Conservation (phyloP, 2,329 filamentous ascomycete species). For the Trichoderma koningii region DNA sequence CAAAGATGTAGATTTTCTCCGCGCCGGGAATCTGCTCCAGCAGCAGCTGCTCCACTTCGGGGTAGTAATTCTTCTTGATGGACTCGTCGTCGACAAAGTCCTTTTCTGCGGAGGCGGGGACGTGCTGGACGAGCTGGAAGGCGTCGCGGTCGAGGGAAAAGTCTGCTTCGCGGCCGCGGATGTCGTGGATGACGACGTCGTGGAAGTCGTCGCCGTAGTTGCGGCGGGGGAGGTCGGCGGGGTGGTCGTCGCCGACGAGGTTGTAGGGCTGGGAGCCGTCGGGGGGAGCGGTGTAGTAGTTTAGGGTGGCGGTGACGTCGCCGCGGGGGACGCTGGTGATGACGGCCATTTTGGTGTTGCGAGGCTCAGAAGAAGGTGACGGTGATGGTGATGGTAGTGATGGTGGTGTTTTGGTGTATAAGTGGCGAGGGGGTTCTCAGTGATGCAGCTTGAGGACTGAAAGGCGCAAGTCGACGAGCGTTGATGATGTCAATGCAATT, state of each 20-base stretch:
- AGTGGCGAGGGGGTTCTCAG: not conserved
- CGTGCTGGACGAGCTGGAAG: conserved; percentile 65
- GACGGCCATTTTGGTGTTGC: conserved; percentile 40
- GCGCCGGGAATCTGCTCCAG: conserved; percentile 67
- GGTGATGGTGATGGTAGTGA: not conserved
- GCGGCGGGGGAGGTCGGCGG: conserved; percentile 60
- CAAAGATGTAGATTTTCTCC: conserved; percentile 72
- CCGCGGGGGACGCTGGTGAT: conserved; percentile 55
- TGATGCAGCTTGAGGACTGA: no score
- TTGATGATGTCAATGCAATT: no score
- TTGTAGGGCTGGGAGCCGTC: conserved; percentile 65
- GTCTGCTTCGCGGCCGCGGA: conserved; percentile 67
- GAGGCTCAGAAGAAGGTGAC: not conserved
- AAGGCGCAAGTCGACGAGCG: no score
- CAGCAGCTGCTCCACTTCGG: conserved; percentile 75
- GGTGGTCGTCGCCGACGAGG: conserved; percentile 63
- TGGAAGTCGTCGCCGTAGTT: conserved; percentile 62
- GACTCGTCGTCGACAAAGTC: conserved; percentile 69
- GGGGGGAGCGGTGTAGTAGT: conserved; percentile 64
- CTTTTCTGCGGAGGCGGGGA: conserved; percentile 52
- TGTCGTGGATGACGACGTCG: conserved; percentile 65
- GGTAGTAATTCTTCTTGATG: conserved; percentile 76
- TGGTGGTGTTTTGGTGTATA: not conserved
- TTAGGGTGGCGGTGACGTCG: conserved; percentile 61
- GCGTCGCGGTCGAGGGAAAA: conserved; percentile 73